Percentiles rank a stretch among this genome's conserved stretches.
Conservation (phyloP, 192 early-diverging fungal genomes). For the Coemansia sp. region DNA sequence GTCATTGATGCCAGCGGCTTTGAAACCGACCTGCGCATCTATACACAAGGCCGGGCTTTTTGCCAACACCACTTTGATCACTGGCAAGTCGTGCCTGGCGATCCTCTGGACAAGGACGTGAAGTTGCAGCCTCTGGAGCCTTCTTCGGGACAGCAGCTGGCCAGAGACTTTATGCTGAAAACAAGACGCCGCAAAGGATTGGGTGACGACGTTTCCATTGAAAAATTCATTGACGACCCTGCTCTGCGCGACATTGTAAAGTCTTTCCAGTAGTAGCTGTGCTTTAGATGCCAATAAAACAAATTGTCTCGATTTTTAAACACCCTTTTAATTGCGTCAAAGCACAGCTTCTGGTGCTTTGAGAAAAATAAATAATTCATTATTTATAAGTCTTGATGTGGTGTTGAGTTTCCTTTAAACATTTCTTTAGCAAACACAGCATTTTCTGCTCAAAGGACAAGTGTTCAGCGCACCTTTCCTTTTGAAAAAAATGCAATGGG, state of each 20-base stretch:
- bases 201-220: conserved; percentile 77
- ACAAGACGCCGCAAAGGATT: conserved; percentile 92
- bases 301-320: too few species aligned
- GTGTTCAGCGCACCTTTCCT: too few species aligned
- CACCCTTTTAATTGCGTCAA: too few species aligned
- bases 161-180: conserved; percentile 99
- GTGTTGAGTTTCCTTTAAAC: too few species aligned
- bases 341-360: too few species aligned
- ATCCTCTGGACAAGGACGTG: conserved; percentile 88
- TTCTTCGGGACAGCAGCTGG: conserved; percentile 67
- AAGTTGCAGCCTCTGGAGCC: conserved; percentile 87
- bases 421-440: too few species aligned
- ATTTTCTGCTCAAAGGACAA: too few species aligned
- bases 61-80: conserved; percentile 98
- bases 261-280: not conserved
- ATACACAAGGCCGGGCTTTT: conserved; percentile 97
- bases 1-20: conserved; percentile 96
- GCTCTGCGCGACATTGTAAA: conserved; percentile 32
- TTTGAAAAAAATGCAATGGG: too few species aligned
- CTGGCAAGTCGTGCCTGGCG: conserved; percentile 97
- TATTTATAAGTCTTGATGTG: too few species aligned
- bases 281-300: not conserved
- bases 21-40: conserved; percentile 93
- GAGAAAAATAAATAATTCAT: too few species aligned
- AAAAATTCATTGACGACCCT: conserved; percentile 78